Percentiles rank a stretch among this genome's conserved stretches.
phyloP scores from a whole-genome alignment of 495 filamentous ascomycete species.

The Lineolata rhizophorae region DNA sequence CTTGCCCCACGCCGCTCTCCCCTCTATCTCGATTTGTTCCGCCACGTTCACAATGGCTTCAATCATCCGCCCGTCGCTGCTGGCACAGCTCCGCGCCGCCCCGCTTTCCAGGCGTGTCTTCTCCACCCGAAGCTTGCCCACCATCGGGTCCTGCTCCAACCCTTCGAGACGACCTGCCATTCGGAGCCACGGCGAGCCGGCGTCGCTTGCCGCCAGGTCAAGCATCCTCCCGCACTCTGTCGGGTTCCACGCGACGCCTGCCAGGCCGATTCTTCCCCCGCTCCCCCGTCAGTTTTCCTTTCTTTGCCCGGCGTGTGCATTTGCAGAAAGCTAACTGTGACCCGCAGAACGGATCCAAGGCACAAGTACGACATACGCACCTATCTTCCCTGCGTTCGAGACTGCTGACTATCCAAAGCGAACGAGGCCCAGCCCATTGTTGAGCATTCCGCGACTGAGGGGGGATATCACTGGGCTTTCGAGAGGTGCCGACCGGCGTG shows the following conservation, averaged over 20 bases:
- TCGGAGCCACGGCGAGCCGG: constrained; percentile 1
- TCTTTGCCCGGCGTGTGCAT: not conserved
- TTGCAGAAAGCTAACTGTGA: not conserved
- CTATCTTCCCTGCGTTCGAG: too few species aligned
- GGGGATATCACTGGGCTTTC: constrained; percentile 96
- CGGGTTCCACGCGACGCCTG: constrained; percentile 20
- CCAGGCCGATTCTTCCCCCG: constrained; percentile 22
- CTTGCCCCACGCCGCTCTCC: constrained; percentile 1
- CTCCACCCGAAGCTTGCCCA: constrained; percentile 6
- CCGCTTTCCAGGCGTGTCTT: constrained; percentile 10
- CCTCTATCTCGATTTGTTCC: too few species aligned
- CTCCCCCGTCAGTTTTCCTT: constrained; percentile 19
- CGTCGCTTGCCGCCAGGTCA: constrained; percentile 17
- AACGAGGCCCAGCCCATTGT: constrained; percentile 78
- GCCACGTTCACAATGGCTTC: constrained; percentile 17
- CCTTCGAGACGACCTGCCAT: constrained; percentile 9
- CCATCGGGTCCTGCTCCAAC: constrained; percentile 8
- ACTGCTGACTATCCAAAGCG: constrained; percentile 22
- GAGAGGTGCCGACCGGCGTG: constrained; percentile 61
- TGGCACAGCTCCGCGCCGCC: constrained; percentile 13
- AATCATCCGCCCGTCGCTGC: constrained; percentile 14
- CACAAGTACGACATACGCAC: too few species aligned
- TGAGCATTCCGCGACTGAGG: constrained; percentile 45
- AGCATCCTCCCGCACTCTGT: too few species aligned
- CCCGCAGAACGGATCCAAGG: constrained; percentile 11